Percentiles rank a stretch among this genome's conserved stretches.
Conservation (phyloP, 2,329 filamentous ascomycete species). For the Aspergillus chevalieri region DNA sequence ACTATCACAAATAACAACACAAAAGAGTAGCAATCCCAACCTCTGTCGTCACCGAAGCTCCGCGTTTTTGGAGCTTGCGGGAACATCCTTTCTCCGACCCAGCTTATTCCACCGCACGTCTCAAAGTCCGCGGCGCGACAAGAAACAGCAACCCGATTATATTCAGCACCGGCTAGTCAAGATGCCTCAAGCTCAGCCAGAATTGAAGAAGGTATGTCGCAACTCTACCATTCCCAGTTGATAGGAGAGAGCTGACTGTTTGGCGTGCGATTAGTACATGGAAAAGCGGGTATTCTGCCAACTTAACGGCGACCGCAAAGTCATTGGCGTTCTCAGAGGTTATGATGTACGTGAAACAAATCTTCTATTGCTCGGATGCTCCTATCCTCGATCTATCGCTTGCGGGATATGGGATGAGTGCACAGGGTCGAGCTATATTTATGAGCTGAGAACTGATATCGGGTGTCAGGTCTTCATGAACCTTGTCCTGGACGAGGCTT, state of each 20-base stretch:
- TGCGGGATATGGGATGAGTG: not conserved
- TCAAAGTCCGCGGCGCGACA: slow-evolving; percentile 21
- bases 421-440: not conserved
- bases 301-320: slow-evolving; percentile 94
- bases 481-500: slow-evolving; percentile 92
- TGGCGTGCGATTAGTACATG: slow-evolving; percentile 65
- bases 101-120: slow-evolving; percentile 20
- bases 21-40: not conserved
- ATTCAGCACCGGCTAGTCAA: slow-evolving; percentile 36
- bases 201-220: slow-evolving; percentile 83
- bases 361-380: not conserved
- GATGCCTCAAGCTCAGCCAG: slow-evolving; percentile 98
- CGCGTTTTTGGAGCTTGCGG: slow-evolving; percentile 19
- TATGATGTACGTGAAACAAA: slow-evolving; percentile 69
- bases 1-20: not conserved
- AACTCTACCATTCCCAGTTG: not conserved
- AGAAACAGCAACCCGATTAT: slow-evolving; percentile 16
- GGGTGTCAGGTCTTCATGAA: slow-evolving; percentile 80
- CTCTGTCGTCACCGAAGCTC: slow-evolving; percentile 7
- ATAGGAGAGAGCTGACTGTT: slow-evolving; percentile 11
- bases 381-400: not conserved
- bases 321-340: slow-evolving; percentile 86
- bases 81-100: slow-evolving; percentile 31
- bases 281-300: slow-evolving; percentile 98
- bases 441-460: slow-evolving; percentile 4